Conservation (phyloP, 768 basidiomycete genomes). For the Termitomyces eurrhizus region DNA sequence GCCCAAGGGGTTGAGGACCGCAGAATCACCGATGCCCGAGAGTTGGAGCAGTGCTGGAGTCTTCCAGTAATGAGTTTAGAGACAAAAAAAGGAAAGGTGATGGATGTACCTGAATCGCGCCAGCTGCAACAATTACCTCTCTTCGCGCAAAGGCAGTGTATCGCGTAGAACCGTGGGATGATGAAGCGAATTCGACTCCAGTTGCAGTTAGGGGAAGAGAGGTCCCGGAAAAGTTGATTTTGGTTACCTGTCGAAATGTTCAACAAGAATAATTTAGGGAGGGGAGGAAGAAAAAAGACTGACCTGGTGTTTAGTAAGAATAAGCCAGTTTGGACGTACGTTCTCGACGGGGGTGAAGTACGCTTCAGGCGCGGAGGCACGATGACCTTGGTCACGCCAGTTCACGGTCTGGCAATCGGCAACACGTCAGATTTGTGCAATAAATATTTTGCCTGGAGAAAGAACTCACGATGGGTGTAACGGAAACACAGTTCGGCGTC, state of each 20-base stretch:
- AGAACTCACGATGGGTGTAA: conserved; percentile 43
- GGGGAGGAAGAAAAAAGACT: background rate
- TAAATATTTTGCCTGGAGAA: too few species aligned
- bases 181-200: conserved; percentile 43
- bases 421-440: too few species aligned
- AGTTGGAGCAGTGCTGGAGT: conserved; percentile 47
- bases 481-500: conserved; percentile 50
- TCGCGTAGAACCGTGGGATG: conserved; percentile 30
- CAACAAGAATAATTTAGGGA: background rate
- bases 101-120: conserved; percentile 37
- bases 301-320: conserved; percentile 38
- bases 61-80: conserved; percentile 15
- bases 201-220: conserved; percentile 35
- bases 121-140: conserved; percentile 53
- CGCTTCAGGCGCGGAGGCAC: conserved; percentile 51
- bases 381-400: conserved; percentile 45
- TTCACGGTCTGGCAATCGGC: conserved; percentile 35
- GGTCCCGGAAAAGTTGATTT: conserved; percentile 34
- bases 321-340: conserved; percentile 44
- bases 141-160: conserved; percentile 39
- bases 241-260: conserved; percentile 33
- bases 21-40: conserved; percentile 53
- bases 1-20: conserved; percentile 39
- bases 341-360: conserved; percentile 52
- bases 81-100: background rate